Evolutionary conservation across 176 grass and related monocot species (phyloP).

Genomic region (Zoysia pacifica): DNA sequence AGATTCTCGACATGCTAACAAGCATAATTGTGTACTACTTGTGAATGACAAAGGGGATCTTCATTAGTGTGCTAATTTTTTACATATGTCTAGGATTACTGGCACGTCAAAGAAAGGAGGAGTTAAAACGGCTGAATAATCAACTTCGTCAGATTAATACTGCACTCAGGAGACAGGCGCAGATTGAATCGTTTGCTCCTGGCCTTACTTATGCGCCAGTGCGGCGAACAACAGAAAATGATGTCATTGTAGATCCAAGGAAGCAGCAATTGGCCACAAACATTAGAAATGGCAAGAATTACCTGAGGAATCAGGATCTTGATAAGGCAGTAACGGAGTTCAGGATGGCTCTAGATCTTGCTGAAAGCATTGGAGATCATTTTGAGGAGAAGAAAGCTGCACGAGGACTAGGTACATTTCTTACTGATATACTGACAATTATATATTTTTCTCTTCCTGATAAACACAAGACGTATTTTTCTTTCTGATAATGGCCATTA

Average conservation of each 20-base stretch:
- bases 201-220: conserved; percentile 65
- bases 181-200: conserved; percentile 76
- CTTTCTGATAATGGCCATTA: background rate
- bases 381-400: conserved; percentile 81
- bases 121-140: conserved; percentile 60
- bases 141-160: conserved; percentile 73
- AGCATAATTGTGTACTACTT: background rate
- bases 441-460: conserved; percentile 4
- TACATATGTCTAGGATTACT: conserved; percentile 42
- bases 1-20: background rate
- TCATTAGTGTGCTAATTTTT: background rate
- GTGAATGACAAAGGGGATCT: background rate
- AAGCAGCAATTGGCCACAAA: conserved; percentile 56
- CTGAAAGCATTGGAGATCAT: conserved; percentile 61
- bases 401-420: conserved; percentile 65
- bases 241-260: conserved; percentile 67
- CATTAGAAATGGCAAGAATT: conserved; percentile 65
- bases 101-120: conserved; percentile 62
- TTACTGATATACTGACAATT: conserved; percentile 11
- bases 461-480: conserved; percentile 5
- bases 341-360: conserved; percentile 63
- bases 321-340: conserved; percentile 58
- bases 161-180: conserved; percentile 60
- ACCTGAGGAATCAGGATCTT: conserved; percentile 59
- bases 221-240: conserved; percentile 48